Base-by-base conservation (phyloP, 2,329 filamentous ascomycete species). In the Colletotrichum spinosum region DNA sequence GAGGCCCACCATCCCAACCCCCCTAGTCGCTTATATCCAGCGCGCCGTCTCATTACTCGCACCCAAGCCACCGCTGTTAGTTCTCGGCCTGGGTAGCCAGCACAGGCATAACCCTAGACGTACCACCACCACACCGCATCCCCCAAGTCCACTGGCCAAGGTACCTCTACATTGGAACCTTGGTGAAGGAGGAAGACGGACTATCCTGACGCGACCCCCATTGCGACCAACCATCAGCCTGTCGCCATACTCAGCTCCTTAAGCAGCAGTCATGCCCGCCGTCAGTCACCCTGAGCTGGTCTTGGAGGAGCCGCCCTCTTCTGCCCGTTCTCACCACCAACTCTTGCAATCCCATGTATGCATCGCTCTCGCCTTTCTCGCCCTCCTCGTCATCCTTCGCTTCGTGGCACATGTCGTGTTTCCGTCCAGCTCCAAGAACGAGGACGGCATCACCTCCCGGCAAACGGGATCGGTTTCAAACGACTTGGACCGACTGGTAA, bases 251-350 rank as follows among this genome's bases (percentile, higher is more conserved):
- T 74, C 75, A 73, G 71, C 71, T 70, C 39, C 65, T 65, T 48
- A 60, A 64, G 75, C 74, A 64, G 75, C 74, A 79, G 75, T 65
- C 67, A 81, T 80, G 79, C 78, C 79, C 69, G 74, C 72, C 71
- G 70, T 79, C 70, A 74, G 46, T 60, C 60, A 63, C 48, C 38
- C 64, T 67, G 54, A 75, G 71, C 71, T 72, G 67, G 72, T 70
- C 57, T 70, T 70, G 68, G 69, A 72, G 66, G 67, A 69, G 64
- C 69, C 73, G 59, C 60, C 56, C 37, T 60, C 55, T 11, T 53
- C 62, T 55, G 15, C n/a, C 37, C 34, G 15, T 15, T 42, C 49
- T 50, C 52, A 64, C 53, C 51, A 66, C 46, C 65, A 56, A 48
- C 5, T 66, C 13, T 46, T 55, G 25, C 64, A 67, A 35, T 60